Evolutionary conservation across 345 rosid genomes (phyloP).

Genomic region (Bretschneidera sinensis): DNA sequence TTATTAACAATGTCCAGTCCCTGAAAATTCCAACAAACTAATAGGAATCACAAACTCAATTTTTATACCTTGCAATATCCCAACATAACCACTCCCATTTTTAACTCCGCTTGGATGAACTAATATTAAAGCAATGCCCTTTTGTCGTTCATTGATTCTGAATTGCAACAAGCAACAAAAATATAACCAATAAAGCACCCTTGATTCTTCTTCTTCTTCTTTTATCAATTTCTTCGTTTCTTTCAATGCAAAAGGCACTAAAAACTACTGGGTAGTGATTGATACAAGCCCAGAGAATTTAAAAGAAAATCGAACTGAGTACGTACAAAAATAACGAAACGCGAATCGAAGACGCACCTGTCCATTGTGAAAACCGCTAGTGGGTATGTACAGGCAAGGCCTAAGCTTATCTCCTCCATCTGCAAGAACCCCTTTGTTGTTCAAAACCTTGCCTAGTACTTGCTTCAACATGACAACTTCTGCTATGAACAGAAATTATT

Average conservation of each 20-base stretch:
- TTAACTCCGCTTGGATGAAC: background rate
- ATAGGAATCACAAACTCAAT: too few species aligned
- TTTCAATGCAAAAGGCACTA: background rate
- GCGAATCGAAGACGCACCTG: conserved; percentile 26
- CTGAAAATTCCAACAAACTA: too few species aligned
- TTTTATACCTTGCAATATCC: too few species aligned
- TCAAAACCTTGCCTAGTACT: conserved; percentile 33
- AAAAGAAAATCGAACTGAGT: background rate
- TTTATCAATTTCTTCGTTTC: too few species aligned
- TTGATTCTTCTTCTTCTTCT: too few species aligned
- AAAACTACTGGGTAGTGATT: background rate
- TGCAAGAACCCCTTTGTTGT: conserved; percentile 16
- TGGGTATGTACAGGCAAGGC: conserved; percentile 34
- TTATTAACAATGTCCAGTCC: too few species aligned
- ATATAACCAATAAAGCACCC: background rate
- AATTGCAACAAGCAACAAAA: background rate
- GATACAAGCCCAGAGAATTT: background rate
- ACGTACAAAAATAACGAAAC: background rate
- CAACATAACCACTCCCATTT: too few species aligned
- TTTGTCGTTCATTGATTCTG: background rate
- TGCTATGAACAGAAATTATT: conserved; percentile 13
- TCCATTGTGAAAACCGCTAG: conserved; percentile 35
- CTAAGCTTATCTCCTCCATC: conserved; percentile 32
- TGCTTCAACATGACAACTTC: conserved; percentile 43
- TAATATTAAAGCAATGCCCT: background rate